phyloP scores from a whole-genome alignment of 306 rosid species.

The Senna tora region DNA sequence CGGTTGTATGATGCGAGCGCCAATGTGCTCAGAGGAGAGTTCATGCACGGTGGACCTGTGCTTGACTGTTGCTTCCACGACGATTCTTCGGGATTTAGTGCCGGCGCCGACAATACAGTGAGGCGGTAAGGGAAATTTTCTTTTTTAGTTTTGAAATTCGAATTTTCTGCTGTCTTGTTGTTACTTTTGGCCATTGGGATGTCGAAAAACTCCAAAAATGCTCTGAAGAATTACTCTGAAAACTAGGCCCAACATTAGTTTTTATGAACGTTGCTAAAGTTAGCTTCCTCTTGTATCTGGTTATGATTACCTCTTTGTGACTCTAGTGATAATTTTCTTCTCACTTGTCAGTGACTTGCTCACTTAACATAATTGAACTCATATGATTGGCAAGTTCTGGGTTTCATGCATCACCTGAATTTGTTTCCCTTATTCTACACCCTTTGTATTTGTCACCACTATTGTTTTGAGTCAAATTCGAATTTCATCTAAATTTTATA shows the following conservation, averaged over 20 bases:
- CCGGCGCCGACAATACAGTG: constrained; percentile 75
- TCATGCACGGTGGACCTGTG: constrained; percentile 76
- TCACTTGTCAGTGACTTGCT: not conserved
- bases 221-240: not conserved
- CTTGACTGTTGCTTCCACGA: constrained; percentile 98
- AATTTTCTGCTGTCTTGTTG: not conserved
- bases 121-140: constrained; percentile 52
- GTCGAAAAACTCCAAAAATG: not conserved
- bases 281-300: not conserved
- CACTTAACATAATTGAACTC: not conserved
- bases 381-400: not conserved
- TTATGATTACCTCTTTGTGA: not conserved
- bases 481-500: not conserved
- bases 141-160: too few species aligned
- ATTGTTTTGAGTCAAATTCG: not conserved
- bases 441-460: not conserved
- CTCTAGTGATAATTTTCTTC: not conserved
- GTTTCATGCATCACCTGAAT: not conserved
- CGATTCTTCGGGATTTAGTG: constrained; percentile 91
- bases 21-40: constrained; percentile 79
- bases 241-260: not conserved
- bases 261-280: not conserved
- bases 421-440: not conserved
- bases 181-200: not conserved
- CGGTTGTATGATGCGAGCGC: constrained; percentile 91